These are phyloP conservation scores for Erysimum pusillum DNA, from an alignment of 441 rosid genomes.

Conservation along the genomic window DNA sequence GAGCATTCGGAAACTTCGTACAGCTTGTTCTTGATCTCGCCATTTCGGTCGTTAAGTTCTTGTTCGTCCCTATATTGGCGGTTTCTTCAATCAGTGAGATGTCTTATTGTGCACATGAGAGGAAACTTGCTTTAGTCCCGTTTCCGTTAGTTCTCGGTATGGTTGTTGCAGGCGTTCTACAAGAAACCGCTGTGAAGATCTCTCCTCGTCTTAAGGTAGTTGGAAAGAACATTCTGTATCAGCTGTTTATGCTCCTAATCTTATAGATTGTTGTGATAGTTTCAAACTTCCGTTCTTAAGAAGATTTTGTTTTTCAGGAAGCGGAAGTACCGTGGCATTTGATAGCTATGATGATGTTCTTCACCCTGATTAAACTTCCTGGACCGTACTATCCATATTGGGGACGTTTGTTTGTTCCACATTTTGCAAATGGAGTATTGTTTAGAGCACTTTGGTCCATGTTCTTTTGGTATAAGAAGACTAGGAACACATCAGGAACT, in stretches of 20 bases:
- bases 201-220: slow-evolving; percentile 83
- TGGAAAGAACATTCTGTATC: not conserved
- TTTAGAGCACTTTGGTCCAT: slow-evolving; percentile 71
- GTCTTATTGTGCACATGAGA: slow-evolving; percentile 94
- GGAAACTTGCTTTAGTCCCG: slow-evolving; percentile 71
- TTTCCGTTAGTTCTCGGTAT: slow-evolving; percentile 78
- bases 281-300: not conserved
- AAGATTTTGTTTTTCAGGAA: slow-evolving; percentile 61
- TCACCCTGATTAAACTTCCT: slow-evolving; percentile 68
- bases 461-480: slow-evolving; percentile 67
- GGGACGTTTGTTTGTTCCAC: slow-evolving; percentile 79
- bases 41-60: slow-evolving; percentile 67
- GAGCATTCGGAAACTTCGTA: slow-evolving; percentile 70
- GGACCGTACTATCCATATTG: slow-evolving; percentile 83
- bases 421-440: slow-evolving; percentile 82
- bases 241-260: not conserved
- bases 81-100: slow-evolving; percentile 87
- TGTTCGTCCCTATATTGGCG: slow-evolving; percentile 71
- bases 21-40: slow-evolving; percentile 78
- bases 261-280: not conserved
- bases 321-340: slow-evolving; percentile 92
- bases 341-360: slow-evolving; percentile 63
- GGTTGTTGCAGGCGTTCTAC: slow-evolving; percentile 62
- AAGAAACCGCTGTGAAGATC: slow-evolving; percentile 66
- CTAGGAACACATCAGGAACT: slow-evolving; percentile 48